Conservation (phyloP, 176 grass and related monocot genomes). For the Ampelocalamus luodianensis region DNA sequence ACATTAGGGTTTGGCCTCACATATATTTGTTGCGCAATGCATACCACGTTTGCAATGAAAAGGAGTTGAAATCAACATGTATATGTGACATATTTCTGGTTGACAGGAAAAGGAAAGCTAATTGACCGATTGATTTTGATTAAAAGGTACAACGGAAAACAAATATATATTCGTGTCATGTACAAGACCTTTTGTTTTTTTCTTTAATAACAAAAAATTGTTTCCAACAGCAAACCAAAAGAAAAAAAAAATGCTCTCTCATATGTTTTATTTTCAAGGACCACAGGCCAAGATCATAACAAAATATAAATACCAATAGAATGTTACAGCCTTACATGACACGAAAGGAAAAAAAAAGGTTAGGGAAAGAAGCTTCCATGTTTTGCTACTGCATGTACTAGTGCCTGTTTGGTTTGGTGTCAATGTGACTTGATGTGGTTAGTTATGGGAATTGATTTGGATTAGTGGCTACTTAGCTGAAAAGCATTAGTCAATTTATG, state of each 20-base stretch:
- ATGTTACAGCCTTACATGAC: constrained; percentile 10
- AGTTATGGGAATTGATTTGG: neutral
- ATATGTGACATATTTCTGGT: neutral
- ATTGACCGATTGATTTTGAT: neutral
- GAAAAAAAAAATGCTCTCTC: too few species aligned
- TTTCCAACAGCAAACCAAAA: too few species aligned
- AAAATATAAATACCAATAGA: neutral
- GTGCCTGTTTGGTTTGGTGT: neutral
- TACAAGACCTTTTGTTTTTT: neutral
- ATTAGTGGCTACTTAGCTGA: neutral
- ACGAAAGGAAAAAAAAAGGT: neutral
- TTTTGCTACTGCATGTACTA: neutral
- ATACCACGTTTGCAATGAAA: neutral
- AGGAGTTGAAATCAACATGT: constrained; percentile 19
- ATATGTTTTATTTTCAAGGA: neutral
- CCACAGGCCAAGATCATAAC: neutral
- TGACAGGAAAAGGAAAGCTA: constrained; percentile 1
- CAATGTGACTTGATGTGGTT: constrained; percentile 1
- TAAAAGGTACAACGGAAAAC: neutral
- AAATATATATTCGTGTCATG: neutral
- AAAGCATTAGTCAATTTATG: constrained; percentile 11
- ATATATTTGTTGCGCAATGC: constrained; percentile 16
- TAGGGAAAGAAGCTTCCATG: neutral
- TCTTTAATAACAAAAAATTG: neutral
- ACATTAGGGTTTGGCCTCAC: neutral